Conservation (phyloP, 305 asterid species). For the Fraxinus platypoda region DNA sequence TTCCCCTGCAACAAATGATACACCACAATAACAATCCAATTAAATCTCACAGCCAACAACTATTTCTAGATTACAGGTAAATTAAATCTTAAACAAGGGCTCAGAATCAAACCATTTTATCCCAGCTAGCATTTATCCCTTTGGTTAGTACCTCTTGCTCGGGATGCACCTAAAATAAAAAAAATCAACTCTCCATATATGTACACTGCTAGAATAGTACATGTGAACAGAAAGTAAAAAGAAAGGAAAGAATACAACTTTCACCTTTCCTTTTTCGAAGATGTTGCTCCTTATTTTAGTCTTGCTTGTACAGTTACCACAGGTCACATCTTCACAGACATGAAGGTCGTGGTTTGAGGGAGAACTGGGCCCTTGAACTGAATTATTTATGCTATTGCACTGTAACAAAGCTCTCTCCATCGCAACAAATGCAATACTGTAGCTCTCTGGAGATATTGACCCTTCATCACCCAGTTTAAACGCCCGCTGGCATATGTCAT, state of each 20-base stretch:
- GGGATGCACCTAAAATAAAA: constrained; percentile 25
- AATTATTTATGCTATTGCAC: constrained; percentile 33
- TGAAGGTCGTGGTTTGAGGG: constrained; percentile 27
- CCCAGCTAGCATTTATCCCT: constrained; percentile 23
- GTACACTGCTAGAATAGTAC: neutral
- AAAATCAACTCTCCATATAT: constrained; percentile 1
- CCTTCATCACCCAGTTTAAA: constrained; percentile 45
- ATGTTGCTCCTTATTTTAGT: constrained; percentile 14
- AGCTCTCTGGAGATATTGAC: constrained; percentile 43
- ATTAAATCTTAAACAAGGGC: constrained; percentile 6
- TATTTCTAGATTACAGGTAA: constrained; percentile 17
- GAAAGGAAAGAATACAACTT: constrained; percentile 3
- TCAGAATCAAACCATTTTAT: constrained; percentile 28
- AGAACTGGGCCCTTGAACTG: constrained; percentile 24
- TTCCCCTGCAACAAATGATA: constrained; percentile 30
- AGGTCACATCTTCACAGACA: constrained; percentile 31
- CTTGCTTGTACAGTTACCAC: constrained; percentile 21
- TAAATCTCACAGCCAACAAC: neutral
- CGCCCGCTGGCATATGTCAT: constrained; percentile 31
- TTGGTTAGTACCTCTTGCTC: constrained; percentile 24
- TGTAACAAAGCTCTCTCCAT: constrained; percentile 37
- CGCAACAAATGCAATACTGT: constrained; percentile 27
- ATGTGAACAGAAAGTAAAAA: neutral
- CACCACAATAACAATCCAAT: neutral
- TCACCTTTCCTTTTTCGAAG: constrained; percentile 29